phyloP scores from a whole-genome alignment of 2,329 filamentous ascomycete species.

The Xylariomycetidae sp. region DNA sequence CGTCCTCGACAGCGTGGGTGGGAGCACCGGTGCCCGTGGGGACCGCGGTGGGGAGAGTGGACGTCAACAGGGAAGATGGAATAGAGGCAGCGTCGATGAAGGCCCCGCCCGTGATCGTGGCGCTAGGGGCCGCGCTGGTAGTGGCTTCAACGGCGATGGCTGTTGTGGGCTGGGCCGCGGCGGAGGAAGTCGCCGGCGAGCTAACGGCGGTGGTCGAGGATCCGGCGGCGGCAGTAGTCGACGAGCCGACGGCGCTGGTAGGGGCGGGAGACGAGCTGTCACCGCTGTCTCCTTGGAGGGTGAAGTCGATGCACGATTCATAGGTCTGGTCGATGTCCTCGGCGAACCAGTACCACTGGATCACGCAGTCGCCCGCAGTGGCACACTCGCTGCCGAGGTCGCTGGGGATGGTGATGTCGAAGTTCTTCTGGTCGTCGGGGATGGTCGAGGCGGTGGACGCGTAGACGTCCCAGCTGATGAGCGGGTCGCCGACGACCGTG shows the following conservation, averaged over 20 bases:
- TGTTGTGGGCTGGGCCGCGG: neutral
- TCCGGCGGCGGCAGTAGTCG: neutral
- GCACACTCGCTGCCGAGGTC: constrained; percentile 40
- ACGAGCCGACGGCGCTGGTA: neutral
- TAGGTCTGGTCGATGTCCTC: constrained; percentile 25
- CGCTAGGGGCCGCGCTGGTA: neutral
- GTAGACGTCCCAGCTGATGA: constrained; percentile 45
- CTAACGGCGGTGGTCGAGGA: neutral
- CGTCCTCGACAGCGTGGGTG: neutral
- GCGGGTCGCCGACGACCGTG: constrained; percentile 40
- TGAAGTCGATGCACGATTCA: constrained; percentile 10
- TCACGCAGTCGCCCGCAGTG: constrained; percentile 41
- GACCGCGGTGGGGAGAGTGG: neutral
- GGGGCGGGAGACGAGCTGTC: neutral
- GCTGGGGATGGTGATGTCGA: constrained; percentile 49
- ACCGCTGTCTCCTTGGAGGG: constrained; percentile 5
- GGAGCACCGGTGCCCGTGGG: neutral
- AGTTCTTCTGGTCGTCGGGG: constrained; percentile 39
- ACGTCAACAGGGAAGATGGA: neutral
- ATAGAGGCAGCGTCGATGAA: constrained; percentile 1
- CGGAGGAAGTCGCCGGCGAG: neutral
- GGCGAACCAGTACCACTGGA: constrained; percentile 52
- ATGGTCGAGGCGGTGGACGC: constrained; percentile 41
- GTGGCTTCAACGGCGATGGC: neutral
- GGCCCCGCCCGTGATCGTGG: neutral